Evolutionary conservation across 2,329 filamentous ascomycete species (phyloP), one percentile per base, ranked within the genome.

Genomic region (Corinectria fuckeliana): DNA sequence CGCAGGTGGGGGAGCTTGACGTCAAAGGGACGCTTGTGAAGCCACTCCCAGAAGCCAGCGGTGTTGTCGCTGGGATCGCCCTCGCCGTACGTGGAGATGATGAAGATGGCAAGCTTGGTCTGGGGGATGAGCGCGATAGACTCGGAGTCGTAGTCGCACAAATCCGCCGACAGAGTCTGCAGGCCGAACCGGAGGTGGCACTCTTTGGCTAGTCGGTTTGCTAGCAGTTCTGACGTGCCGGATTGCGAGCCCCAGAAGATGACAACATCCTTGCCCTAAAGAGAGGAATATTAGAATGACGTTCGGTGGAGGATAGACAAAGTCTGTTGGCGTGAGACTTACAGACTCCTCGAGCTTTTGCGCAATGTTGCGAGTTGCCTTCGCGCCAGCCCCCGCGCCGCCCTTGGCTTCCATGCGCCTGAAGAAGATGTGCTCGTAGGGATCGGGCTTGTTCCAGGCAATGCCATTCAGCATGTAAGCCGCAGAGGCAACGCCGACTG

Each of bases 231-330:
- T 26, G 93, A 93, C 14, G 92, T 97, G 68, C 93, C 93, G n/a
- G 93, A 97, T 79, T 97, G 93, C 20, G 93, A 97, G 61, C 93
- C 93, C 75, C 95, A 97, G 82, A 97, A 96, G 68, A 97, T 89
- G 63, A 97, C 88, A 75, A 91, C 94, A 78, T 97, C 96, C 80
- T 96, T 96, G 7, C 58, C 57, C 67, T 68, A 4, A 5, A n/a
- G 5, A 13, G 9, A 13, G n/a, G 18, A 4, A 13, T 44, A 4
- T 68, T 36, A 63, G 50, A 2, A 36, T 20, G 4, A 9, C 13
- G 2, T 25, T 4, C 0, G 26, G 25, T 8, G 2, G 52, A 11
- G 7, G 26, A 41, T 18, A 5, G n/a, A 9, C 9, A 10, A 6
- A 7, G 11, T 20, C 14, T 26, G 10, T 9, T 7, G 23, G 5